phyloP scores from a whole-genome alignment of 2,329 filamentous ascomycete genomes.

The Botrytis cinerea region DNA sequence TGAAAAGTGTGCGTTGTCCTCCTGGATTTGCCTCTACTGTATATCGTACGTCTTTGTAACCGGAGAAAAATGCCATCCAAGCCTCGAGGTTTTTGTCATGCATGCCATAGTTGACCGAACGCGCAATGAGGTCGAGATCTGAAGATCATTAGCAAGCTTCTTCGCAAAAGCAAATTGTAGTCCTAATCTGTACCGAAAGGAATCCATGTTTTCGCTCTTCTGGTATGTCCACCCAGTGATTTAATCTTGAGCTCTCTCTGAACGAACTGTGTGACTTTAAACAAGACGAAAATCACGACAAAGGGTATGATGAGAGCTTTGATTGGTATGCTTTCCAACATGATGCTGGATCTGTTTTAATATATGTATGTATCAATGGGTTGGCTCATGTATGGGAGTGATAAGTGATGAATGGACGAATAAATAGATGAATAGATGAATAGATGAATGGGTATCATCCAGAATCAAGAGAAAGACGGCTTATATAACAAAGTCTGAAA shows the following conservation, averaged over 20 bases:
- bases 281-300: conserved; percentile 32
- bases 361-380: not conserved
- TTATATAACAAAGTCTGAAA: not conserved
- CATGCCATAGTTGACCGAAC: not conserved
- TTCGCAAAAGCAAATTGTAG: not conserved
- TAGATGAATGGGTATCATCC: not conserved
- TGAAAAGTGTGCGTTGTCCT: conserved; percentile 56
- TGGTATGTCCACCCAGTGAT: conserved; percentile 49
- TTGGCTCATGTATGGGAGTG: too few relatives aligned
- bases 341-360: conserved; percentile 25
- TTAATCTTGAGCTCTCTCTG: conserved; percentile 49
- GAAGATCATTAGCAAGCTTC: conserved; percentile 2
- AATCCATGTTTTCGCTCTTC: conserved; percentile 42
- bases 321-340: conserved; percentile 44
- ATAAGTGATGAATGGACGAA: not conserved
- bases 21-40: conserved; percentile 57
- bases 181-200: conserved; percentile 48
- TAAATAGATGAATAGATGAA: not conserved
- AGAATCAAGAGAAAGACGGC: not conserved
- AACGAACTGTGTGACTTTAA: conserved; percentile 42
- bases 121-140: conserved; percentile 65
- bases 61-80: conserved; percentile 55
- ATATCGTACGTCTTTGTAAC: conserved; percentile 44
- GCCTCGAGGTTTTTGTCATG: conserved; percentile 59
- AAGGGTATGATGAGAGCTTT: conserved; percentile 44